Base-by-base conservation (phyloP, 805 yeast species). In the Komagataella ulmi region DNA sequence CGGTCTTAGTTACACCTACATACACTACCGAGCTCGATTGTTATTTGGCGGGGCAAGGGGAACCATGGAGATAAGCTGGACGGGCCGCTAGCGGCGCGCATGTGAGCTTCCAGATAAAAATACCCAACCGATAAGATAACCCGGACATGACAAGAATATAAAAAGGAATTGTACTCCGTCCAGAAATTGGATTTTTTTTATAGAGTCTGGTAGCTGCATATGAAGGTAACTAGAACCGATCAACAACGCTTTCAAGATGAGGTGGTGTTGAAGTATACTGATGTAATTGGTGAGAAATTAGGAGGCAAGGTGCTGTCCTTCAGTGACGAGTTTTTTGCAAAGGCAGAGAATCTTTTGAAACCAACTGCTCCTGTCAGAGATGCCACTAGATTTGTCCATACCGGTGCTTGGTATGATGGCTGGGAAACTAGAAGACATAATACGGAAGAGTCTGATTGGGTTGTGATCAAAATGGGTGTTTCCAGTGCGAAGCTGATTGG, bases 381-480 rank as follows among this genome's bases (percentile, higher is more conserved):
- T 59, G 83, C 85, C 8, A 84, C 89, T 24, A 75, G 77, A 59
- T 90, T 88, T 65, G 79, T 83, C 2, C 85, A 77, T 54, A 78
- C 90, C 3, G 98, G 98, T 50, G 96, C 96, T 3, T 91, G 97
- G 97, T 91, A 88, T 64, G 99, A 91, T 59, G 99, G 99, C 19
- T 91, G 98, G 98, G 98, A 91, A 67, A 91, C 98, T 10, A 76
- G 97, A 64, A 77, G 99, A 68, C 99, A 91, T 72, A 91, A 91
- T 66, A 69, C 79, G 1, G 86, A 73, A 52, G 88, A 80, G 52
- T 85, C 85, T 46, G 99, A 91, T 63, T 91, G 93, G 88, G 97
- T 87, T 17, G 72, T 87, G 24, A 68, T 90, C 65, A 77, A 79
- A 63, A 72, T 88, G 65, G 98, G 98, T 17, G 97, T 90, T 18